Evolutionary conservation across 192 early-diverging fungal genomes (phyloP), one percentile per base, ranked within the genome.

Genomic region (Backusella circina): DNA sequence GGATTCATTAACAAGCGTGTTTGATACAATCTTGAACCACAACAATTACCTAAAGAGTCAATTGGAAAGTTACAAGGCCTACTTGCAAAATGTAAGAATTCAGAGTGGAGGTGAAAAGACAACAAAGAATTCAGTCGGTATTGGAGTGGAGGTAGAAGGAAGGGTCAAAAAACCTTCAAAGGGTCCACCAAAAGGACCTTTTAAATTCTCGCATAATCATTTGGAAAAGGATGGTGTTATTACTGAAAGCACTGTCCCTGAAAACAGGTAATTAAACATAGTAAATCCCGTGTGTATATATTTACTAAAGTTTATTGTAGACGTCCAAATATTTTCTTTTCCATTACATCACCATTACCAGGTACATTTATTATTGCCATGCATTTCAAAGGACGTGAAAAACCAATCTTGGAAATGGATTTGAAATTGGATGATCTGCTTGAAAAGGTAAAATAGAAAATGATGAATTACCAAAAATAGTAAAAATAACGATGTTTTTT

Each of bases 401-500:
- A 95, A 70, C 90, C 96, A 0, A 96, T 98, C 38, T 78, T 98
- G 73, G 95, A 96, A 83, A 98, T 98, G 96, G 96, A 98, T 80
- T 87, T 98, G 74, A 93, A 96, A 71, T 83, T 98, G 57, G 93
- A 93, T 78, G 92, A 95, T 77, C 74, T 95, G 72, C 77, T 93
- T 50, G 92, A 92, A 80, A 93, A 92, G 85, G 88, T 88, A 86
- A 68, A n/a, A 33, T 28, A 1, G 64, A 15, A 21, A 65, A 35
- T 2, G 21, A 3, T 6, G 3, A 12, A 23, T 44, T 21, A 10
- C 13, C 30, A 21, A 39, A 15, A 16, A 68, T 16, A 35, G 16
- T 67, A 36, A 36, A 21, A 36, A 21, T 26, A n/a, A 69, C 67
- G 28, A 21, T 37, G n/a, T 30, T 41, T 21, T 47, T 26, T 23